Base-by-base conservation (phyloP, 164 flowering plant genomes). In the Sextonia rubra region DNA sequence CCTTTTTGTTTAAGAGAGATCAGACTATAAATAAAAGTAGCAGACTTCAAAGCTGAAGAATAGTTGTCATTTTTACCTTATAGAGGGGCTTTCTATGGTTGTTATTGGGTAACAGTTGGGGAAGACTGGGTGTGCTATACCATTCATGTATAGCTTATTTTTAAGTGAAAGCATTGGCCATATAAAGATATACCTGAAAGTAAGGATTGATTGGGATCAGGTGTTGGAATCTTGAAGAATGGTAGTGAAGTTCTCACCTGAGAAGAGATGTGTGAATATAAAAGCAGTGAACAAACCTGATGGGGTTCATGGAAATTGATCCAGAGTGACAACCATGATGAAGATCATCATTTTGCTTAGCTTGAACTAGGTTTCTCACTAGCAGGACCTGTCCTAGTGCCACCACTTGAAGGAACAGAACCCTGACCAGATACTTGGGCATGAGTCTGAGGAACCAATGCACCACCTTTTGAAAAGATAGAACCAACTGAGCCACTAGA, bases 401-500 rank as follows among this genome's bases (percentile, higher is more conserved):
- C 76, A 68, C 78, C 74, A 67, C 75, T 75, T 65, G 87, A 75
- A 47, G 74, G 44, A 37, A 37, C 75, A 64, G 90, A 80, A 66
- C 78, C 71, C 80, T 80, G 88, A 64, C 84, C 71, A 26, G 86
- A 69, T 20, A 73, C 79, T 73, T 84, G 89, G 49, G 66, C 71
- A 71, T 74, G 71, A 37, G 86, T 80, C 62, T 75, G 86, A 78
- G 88, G 70, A 72, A 70, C 44, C 11, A 9, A 37, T 37, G 44
- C 1, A 25, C 85, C 88, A 72, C 87, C 74, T 75, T 74, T 83
- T 1, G 95, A 86, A 60, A 84, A 80, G 67, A 83, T 79, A 22
- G 91, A 86, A 76, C 95, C 91, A 58, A 82, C 81, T n/a, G 85
- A 84, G 76, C 85, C 87, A 81, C 86, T 83, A 24, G 91, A 79